Evolutionary conservation across 305 asterid genomes (phyloP).

Genomic region (Solanum chacoense): DNA sequence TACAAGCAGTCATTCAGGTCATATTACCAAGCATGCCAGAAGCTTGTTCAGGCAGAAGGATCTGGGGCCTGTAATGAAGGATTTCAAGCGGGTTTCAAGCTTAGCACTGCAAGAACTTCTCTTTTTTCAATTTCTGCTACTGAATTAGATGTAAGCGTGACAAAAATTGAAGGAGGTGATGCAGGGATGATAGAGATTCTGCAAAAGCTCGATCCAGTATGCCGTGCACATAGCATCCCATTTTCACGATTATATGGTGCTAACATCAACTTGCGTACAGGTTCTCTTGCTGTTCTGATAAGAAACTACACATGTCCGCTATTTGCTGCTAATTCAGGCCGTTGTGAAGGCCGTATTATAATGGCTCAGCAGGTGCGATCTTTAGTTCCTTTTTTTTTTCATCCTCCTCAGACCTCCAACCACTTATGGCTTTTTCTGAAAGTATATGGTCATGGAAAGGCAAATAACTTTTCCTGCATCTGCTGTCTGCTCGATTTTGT

Average conservation of each 20-base stretch:
- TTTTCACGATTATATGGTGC: conserved; percentile 94
- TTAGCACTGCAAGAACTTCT: conserved; percentile 65
- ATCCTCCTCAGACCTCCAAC: not conserved
- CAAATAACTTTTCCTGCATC: not conserved
- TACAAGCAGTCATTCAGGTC: conserved; percentile 74
- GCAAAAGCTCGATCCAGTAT: conserved; percentile 97
- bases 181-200: conserved; percentile 97
- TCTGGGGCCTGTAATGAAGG: conserved; percentile 91
- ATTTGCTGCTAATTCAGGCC: conserved; percentile 79
- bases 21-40: conserved; percentile 83
- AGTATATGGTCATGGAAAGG: not conserved
- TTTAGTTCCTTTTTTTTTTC: not conserved
- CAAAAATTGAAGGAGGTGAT: conserved; percentile 96
- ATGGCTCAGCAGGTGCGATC: conserved; percentile 93
- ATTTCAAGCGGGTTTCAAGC: conserved; percentile 91
- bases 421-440: not conserved
- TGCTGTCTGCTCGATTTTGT: not conserved
- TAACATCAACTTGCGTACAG: conserved; percentile 56
- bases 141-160: conserved; percentile 67
- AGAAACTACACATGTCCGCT: conserved; percentile 85
- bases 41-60: conserved; percentile 61
- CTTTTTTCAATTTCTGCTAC: conserved; percentile 74
- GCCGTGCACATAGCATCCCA: conserved; percentile 77
- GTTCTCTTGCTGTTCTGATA: conserved; percentile 71
- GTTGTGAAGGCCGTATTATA: conserved; percentile 83